Evolutionary conservation across 768 basidiomycete species (phyloP).

Genomic region (Zangia roseola): DNA sequence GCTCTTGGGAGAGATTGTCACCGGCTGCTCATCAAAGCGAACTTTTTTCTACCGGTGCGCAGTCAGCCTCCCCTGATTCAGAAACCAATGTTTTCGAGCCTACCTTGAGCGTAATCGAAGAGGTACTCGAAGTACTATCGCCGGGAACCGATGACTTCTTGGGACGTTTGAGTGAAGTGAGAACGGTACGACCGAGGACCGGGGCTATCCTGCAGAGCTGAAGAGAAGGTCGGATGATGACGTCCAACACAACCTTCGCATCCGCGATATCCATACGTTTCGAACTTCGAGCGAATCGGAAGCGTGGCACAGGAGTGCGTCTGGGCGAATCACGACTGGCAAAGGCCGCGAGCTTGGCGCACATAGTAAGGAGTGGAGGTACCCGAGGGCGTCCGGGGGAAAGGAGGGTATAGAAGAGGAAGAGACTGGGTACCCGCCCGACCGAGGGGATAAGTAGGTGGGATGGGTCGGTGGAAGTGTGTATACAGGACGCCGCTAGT

Average conservation of each 20-base stretch:
- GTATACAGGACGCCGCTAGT: conserved; percentile 1
- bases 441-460: conserved; percentile 8
- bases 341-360: conserved; percentile 3
- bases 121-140: conserved; percentile 7
- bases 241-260: conserved; percentile 14
- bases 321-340: conserved; percentile 4
- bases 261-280: conserved; percentile 17
- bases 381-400: not conserved
- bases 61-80: conserved; percentile 3
- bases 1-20: conserved; percentile 18
- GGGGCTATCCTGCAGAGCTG: conserved; percentile 19
- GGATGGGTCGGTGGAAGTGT: not conserved
- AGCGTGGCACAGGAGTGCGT: conserved; percentile 5
- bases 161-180: conserved; percentile 6
- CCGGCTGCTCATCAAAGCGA: conserved; percentile 29
- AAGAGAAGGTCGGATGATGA: conserved; percentile 25
- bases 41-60: conserved; percentile 16
- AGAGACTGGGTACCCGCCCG: not conserved
- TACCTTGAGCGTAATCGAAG: conserved; percentile 19
- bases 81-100: not conserved
- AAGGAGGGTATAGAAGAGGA: not conserved
- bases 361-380: conserved; percentile 10
- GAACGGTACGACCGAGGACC: conserved; percentile 3
- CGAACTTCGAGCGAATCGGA: conserved; percentile 10
- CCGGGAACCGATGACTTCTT: conserved; percentile 3